Conservation (phyloP, 345 rosid species). For the Gossypioides kirkii region DNA sequence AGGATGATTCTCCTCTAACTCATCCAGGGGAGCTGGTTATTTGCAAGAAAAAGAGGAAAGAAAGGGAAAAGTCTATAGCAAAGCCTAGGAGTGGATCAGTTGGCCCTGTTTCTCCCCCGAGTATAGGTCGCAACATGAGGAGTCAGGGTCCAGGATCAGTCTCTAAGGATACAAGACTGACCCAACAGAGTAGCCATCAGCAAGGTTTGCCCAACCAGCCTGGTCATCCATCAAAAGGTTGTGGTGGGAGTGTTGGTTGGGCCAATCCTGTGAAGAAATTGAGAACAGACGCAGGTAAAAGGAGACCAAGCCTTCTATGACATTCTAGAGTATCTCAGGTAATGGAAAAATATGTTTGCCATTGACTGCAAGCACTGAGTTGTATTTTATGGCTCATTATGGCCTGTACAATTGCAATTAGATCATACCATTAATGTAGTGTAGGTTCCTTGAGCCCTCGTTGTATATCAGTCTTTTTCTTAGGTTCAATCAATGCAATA, state of each 20-base stretch:
- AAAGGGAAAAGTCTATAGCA: conserved; percentile 67
- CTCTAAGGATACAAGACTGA: conserved; percentile 48
- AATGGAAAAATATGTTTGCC: conserved; percentile 12
- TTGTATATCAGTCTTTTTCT: conserved; percentile 23
- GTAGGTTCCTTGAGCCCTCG: conserved; percentile 28
- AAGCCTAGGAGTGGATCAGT: conserved; percentile 61
- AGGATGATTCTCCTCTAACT: conserved; percentile 58
- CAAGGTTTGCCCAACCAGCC: conserved; percentile 77
- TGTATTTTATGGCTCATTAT: conserved; percentile 17
- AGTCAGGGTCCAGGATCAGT: conserved; percentile 49
- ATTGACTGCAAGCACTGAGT: conserved; percentile 10
- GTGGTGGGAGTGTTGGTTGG: conserved; percentile 79
- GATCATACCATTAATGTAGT: conserved; percentile 28
- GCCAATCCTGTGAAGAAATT: conserved; percentile 97
- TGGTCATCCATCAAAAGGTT: conserved; percentile 45
- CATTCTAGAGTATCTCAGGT: conserved; percentile 17
- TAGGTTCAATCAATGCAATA: conserved; percentile 25
- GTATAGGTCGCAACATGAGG: conserved; percentile 53
- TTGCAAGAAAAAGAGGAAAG: conserved; percentile 99
- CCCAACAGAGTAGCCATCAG: conserved; percentile 42
- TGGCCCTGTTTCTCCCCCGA: conserved; percentile 77
- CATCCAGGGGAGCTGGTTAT: conserved; percentile 95
- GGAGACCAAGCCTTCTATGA: conserved; percentile 88
- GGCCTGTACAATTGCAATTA: conserved; percentile 27
- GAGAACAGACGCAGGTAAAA: conserved; percentile 88